These are phyloP conservation scores for Malus hybrid DNA, from an alignment of 331 rosid species.

Conservation along the genomic window DNA sequence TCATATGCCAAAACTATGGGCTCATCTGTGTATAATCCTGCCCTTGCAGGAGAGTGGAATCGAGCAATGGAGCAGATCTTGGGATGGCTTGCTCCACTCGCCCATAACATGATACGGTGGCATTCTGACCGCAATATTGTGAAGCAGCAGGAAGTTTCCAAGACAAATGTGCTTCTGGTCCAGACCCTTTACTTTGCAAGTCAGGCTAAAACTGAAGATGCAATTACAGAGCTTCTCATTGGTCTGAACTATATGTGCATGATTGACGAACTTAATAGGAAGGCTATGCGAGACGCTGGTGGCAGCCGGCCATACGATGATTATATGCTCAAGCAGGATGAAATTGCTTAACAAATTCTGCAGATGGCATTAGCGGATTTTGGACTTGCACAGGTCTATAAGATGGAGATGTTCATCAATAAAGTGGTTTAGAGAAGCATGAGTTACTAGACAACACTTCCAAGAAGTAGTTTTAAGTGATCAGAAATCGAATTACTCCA, in stretches of 20 bases:
- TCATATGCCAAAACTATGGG: conserved; percentile 22
- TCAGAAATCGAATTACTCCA: not conserved
- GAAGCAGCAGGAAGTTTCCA: conserved; percentile 40
- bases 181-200: conserved; percentile 79
- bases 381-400: not conserved
- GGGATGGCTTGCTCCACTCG: conserved; percentile 83
- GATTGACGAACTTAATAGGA: conserved; percentile 17
- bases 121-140: conserved; percentile 68
- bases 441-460: not conserved
- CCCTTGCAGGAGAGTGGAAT: conserved; percentile 49
- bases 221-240: conserved; percentile 66
- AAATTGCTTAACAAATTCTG: conserved; percentile 1
- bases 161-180: conserved; percentile 46
- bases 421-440: not conserved
- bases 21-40: conserved; percentile 32
- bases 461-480: not conserved
- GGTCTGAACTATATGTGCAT: conserved; percentile 68
- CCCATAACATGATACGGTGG: conserved; percentile 72
- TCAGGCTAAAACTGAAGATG: conserved; percentile 69
- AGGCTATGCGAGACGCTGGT: conserved; percentile 22
- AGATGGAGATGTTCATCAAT: not conserved
- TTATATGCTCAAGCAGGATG: conserved; percentile 18
- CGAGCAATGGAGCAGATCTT: conserved; percentile 28
- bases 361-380: not conserved
- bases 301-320: conserved; percentile 19